Conservation (phyloP, 495 filamentous ascomycete genomes). For the Saxophila tyrrhenica region DNA sequence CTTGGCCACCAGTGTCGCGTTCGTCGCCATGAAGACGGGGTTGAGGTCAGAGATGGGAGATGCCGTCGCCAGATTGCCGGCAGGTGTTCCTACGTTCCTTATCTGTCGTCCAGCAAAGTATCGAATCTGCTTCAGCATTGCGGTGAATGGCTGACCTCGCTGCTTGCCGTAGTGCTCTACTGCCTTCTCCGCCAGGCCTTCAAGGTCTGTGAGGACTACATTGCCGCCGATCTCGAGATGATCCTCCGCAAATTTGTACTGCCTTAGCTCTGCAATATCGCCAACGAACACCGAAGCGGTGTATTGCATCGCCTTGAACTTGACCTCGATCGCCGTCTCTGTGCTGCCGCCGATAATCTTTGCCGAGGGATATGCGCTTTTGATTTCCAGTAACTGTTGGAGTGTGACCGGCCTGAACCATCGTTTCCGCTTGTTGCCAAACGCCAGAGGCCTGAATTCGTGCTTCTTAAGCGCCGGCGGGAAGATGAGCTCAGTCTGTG, state of each 20-base stretch:
- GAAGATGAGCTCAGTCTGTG: constrained; percentile 91
- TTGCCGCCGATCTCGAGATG: constrained; percentile 84
- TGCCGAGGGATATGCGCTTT: constrained; percentile 67
- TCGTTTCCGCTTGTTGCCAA: constrained; percentile 88
- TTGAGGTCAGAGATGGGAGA: constrained; percentile 96
- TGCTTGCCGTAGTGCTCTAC: constrained; percentile 65
- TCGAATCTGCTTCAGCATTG: constrained; percentile 65
- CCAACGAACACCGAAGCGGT: constrained; percentile 81
- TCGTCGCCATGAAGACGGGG: constrained; percentile 82
- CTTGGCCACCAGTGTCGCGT: constrained; percentile 69
- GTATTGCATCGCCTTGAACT: constrained; percentile 93
- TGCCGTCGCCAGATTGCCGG: constrained; percentile 88
- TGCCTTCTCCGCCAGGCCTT: constrained; percentile 60
- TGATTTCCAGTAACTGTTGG: constrained; percentile 82
- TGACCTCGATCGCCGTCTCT: constrained; percentile 96
- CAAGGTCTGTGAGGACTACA: constrained; percentile 75
- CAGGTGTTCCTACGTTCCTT: constrained; percentile 90
- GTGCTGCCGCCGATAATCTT: constrained; percentile 95
- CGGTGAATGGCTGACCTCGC: constrained; percentile 59
- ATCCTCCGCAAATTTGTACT: constrained; percentile 68
- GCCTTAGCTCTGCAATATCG: constrained; percentile 77
- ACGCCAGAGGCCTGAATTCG: constrained; percentile 66
- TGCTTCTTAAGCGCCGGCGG: constrained; percentile 74
- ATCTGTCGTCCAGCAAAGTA: constrained; percentile 97
- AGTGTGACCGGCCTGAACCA: constrained; percentile 88